These are phyloP conservation scores for Botrytis squamosa DNA, from an alignment of 2,329 filamentous ascomycete species.

Conservation along the genomic window DNA sequence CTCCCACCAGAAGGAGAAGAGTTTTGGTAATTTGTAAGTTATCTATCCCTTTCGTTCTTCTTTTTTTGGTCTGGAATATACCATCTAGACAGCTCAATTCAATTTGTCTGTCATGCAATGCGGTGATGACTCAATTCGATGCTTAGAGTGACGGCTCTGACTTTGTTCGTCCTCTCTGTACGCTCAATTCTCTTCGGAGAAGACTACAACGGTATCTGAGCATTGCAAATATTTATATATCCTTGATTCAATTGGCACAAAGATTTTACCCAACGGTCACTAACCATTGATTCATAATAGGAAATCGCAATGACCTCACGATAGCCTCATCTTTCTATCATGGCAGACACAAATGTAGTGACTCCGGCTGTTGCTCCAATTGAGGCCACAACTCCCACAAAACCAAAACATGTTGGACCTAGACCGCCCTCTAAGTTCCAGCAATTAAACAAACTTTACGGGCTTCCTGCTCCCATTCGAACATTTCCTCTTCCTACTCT, in stretches of 20 bases:
- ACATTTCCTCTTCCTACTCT: slow-evolving; percentile 83
- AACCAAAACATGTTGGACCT: slow-evolving; percentile 25
- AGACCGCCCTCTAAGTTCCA: slow-evolving; percentile 39
- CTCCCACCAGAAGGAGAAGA: slow-evolving; percentile 16
- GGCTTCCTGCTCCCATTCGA: slow-evolving; percentile 74
- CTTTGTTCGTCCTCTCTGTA: slow-evolving; percentile 59
- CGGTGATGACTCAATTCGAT: slow-evolving; percentile 62
- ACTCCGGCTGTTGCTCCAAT: slow-evolving; percentile 19
- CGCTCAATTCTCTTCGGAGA: slow-evolving; percentile 57
- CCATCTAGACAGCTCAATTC: neutral
- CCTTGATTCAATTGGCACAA: slow-evolving; percentile 10
- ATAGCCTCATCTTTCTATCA: slow-evolving; percentile 29
- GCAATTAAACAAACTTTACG: slow-evolving; percentile 71
- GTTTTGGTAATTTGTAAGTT: slow-evolving; percentile 27
- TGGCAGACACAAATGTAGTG: slow-evolving; percentile 31
- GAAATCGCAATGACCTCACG: slow-evolving; percentile 32
- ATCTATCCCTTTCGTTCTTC: neutral
- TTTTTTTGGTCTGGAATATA: neutral
- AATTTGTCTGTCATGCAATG: slow-evolving; percentile 32
- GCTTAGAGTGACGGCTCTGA: slow-evolving; percentile 51
- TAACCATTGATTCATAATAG: slow-evolving; percentile 25
- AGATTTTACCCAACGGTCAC: neutral
- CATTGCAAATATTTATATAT: slow-evolving; percentile 41
- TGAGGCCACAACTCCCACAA: slow-evolving; percentile 6
- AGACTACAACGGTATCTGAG: slow-evolving; percentile 99